Evolutionary conservation across 495 filamentous ascomycete species (phyloP).

Genomic region (Podospora anserina): DNA sequence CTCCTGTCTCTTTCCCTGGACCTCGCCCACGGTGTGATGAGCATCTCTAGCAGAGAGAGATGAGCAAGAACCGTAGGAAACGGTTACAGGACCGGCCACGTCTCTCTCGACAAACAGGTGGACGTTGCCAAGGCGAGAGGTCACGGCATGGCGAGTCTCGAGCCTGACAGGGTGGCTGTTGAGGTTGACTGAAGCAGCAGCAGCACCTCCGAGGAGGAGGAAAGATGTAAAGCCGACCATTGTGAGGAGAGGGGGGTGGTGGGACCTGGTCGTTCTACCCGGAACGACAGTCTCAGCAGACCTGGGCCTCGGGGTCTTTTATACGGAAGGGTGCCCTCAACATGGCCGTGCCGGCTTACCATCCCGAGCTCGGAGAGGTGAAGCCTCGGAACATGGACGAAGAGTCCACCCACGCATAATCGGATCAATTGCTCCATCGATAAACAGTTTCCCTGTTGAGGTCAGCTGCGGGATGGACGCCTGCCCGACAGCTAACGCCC

Average conservation of each 20-base stretch:
- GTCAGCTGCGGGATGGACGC: background rate
- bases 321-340: background rate
- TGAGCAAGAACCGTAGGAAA: constrained; percentile 43
- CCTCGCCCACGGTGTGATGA: constrained; percentile 34
- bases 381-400: background rate
- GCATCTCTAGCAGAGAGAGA: constrained; percentile 19
- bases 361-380: background rate
- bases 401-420: background rate
- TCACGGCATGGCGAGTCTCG: constrained; percentile 36
- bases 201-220: constrained; percentile 18
- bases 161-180: constrained; percentile 35
- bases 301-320: background rate
- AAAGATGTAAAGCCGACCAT: constrained; percentile 11
- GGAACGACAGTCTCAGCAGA: background rate
- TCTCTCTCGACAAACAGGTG: constrained; percentile 35
- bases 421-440: background rate
- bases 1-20: constrained; percentile 16
- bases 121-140: constrained; percentile 45
- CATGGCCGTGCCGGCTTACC: background rate
- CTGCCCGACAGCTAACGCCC: background rate
- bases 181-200: constrained; percentile 14
- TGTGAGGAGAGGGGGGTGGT: constrained; percentile 4
- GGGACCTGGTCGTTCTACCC: background rate
- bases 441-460: background rate
- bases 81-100: constrained; percentile 31